A percentile compares a stretch with the other conserved stretches of the same genome.
These are phyloP conservation scores for Setaria italica DNA, from an alignment of 202 grass and related monocot genomes.

Conservation along the genomic window DNA sequence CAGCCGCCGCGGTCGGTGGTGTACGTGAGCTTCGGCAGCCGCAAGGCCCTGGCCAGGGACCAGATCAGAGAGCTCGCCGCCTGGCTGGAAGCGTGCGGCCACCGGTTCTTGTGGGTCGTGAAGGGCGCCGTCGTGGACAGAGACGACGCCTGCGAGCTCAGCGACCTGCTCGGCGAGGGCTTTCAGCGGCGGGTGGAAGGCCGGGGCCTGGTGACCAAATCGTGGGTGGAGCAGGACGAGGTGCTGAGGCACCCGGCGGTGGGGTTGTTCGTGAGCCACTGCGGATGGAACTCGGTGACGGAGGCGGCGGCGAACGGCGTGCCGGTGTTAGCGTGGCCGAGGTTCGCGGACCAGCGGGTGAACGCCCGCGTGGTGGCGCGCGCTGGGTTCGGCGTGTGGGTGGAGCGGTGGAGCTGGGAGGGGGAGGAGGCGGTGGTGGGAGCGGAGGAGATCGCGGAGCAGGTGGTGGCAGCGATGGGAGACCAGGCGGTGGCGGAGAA, in stretches of 20 bases:
- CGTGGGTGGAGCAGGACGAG: constrained; percentile 76
- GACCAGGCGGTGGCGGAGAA: constrained; percentile 10
- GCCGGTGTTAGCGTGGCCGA: constrained; percentile 64
- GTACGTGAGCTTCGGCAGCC: constrained; percentile 80
- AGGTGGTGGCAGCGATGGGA: constrained; percentile 22
- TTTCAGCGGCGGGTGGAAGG: constrained; percentile 52
- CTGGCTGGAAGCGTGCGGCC: constrained; percentile 57
- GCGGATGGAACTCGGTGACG: constrained; percentile 82
- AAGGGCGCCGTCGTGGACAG: constrained; percentile 50
- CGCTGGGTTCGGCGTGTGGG: constrained; percentile 51
- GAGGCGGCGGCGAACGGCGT: constrained; percentile 57
- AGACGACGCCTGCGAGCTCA: constrained; percentile 38
- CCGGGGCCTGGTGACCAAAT: constrained; percentile 57
- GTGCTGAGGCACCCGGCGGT: constrained; percentile 53
- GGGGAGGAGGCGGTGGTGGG: constrained; percentile 47
- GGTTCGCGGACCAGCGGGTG: constrained; percentile 70
- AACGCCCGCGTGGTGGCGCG: constrained; percentile 51
- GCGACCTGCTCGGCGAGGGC: constrained; percentile 50
- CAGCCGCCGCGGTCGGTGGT: constrained; percentile 75
- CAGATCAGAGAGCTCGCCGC: constrained; percentile 63
- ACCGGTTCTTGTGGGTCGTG: constrained; percentile 76
- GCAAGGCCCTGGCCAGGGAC: constrained; percentile 42
- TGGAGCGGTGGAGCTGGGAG: constrained; percentile 66
- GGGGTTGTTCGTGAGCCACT: constrained; percentile 75
- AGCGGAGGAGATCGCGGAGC: constrained; percentile 24